Conservation (phyloP, 305 asterid species). For the Rubia balearica region DNA sequence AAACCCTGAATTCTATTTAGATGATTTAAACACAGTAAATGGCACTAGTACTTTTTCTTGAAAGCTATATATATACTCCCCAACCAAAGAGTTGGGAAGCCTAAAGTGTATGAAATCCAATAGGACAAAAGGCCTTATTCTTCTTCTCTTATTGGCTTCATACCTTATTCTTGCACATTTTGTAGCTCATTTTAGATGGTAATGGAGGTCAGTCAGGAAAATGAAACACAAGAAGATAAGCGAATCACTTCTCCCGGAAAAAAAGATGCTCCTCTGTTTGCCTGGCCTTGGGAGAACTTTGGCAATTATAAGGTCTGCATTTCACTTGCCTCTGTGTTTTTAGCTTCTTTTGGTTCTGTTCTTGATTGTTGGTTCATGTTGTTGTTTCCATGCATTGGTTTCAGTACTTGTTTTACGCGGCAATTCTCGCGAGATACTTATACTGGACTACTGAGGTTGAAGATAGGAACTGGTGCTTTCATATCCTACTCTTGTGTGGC, state of each 20-base stretch:
- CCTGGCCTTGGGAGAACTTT: conserved; percentile 85
- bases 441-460: conserved; percentile 30
- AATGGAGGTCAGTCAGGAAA: conserved; percentile 19
- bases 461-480: conserved; percentile 50
- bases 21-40: conserved; percentile 5
- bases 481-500: conserved; percentile 47
- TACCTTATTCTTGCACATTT: not conserved
- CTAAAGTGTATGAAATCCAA: conserved; percentile 4
- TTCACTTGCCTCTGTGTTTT: not conserved
- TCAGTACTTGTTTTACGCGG: conserved; percentile 71
- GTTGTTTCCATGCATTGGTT: conserved; percentile 5
- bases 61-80: conserved; percentile 5
- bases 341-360: not conserved
- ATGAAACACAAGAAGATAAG: conserved; percentile 8
- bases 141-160: not conserved
- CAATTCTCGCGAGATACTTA: conserved; percentile 50
- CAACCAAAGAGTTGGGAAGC: not conserved
- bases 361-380: conserved; percentile 3
- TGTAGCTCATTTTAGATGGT: not conserved
- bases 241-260: conserved; percentile 21
- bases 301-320: conserved; percentile 55
- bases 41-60: not conserved
- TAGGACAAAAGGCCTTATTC: not conserved
- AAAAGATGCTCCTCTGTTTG: conserved; percentile 49
- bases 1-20: not conserved